Evolutionary conservation across 2,329 filamentous ascomycete genomes (phyloP).

Genomic region (Paraconiothyrium sp.): DNA sequence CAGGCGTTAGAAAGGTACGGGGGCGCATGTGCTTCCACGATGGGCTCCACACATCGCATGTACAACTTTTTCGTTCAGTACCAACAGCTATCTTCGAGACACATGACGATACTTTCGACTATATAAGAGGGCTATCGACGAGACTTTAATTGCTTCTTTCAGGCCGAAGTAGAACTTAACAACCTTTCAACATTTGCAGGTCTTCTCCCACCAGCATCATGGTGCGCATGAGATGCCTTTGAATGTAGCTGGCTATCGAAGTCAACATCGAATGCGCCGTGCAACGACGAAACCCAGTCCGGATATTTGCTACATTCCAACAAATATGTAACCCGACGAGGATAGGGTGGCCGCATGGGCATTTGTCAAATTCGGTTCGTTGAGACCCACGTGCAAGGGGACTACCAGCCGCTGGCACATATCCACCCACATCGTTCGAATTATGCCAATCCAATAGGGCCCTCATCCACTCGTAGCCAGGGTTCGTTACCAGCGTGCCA

Average conservation of each 20-base stretch:
- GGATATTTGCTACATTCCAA: too few relatives aligned
- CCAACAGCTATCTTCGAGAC: background rate
- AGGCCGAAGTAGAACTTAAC: background rate
- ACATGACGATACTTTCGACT: background rate
- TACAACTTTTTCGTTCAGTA: background rate
- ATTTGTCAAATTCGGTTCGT: too few relatives aligned
- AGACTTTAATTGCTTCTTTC: background rate
- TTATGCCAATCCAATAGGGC: too few relatives aligned
- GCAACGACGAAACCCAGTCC: too few relatives aligned
- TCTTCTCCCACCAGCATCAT: too few relatives aligned
- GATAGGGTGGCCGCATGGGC: too few relatives aligned
- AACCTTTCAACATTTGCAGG: background rate
- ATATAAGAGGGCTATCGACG: background rate
- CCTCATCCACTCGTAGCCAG: too few relatives aligned
- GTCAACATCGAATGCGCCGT: background rate
- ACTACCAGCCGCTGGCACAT: too few relatives aligned
- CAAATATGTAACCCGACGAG: too few relatives aligned
- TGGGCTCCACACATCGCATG: background rate
- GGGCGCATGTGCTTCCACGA: background rate
- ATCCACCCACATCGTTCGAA: too few relatives aligned
- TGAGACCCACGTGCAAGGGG: too few relatives aligned
- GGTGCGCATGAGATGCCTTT: background rate
- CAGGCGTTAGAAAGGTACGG: constrained; percentile 1
- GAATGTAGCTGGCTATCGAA: background rate
- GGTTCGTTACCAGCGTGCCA: too few relatives aligned